phyloP scores from a whole-genome alignment of 2,329 filamentous ascomycete genomes.

The Salinomyces thailandicus region DNA sequence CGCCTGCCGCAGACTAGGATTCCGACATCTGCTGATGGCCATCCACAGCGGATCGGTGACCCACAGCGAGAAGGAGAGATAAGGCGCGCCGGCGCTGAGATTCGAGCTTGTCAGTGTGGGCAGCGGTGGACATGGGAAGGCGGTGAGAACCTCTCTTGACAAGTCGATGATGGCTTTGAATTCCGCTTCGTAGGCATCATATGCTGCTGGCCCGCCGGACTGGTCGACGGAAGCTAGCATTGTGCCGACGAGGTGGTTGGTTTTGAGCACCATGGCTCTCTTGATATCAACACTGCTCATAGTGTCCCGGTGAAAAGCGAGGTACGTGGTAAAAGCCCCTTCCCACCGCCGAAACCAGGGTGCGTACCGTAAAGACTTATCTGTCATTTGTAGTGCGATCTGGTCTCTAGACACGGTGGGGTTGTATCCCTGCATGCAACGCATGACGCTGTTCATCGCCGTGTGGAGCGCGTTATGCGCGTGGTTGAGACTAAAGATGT shows the following conservation, averaged over 20 bases:
- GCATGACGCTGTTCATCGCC: slow-evolving; percentile 25
- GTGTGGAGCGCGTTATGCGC: slow-evolving; percentile 24
- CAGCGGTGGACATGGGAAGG: slow-evolving; percentile 23
- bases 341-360: slow-evolving; percentile 25
- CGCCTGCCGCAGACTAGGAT: slow-evolving; percentile 22
- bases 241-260: slow-evolving; percentile 24
- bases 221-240: slow-evolving; percentile 25
- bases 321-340: slow-evolving; percentile 18
- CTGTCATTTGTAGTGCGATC: slow-evolving; percentile 21
- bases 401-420: slow-evolving; percentile 20
- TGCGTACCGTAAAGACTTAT: slow-evolving; percentile 23
- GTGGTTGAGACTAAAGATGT: slow-evolving; percentile 23
- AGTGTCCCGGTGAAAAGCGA: slow-evolving; percentile 16
- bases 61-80: slow-evolving; percentile 24
- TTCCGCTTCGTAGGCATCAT: slow-evolving; percentile 23
- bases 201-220: slow-evolving; percentile 21
- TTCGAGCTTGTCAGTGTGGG: slow-evolving; percentile 21
- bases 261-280: slow-evolving; percentile 26
- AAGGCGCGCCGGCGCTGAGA: slow-evolving; percentile 20
- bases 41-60: slow-evolving; percentile 27
- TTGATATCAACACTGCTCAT: slow-evolving; percentile 24
- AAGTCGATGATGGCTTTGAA: slow-evolving; percentile 26
- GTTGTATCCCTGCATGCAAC: slow-evolving; percentile 24
- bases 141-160: slow-evolving; percentile 22
- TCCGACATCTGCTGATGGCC: slow-evolving; percentile 24